A percentile compares a stretch with the other conserved stretches of the same genome.
Evolutionary conservation across 257 asterid genomes (phyloP).

Genomic region (Anisodus acutangulus): DNA sequence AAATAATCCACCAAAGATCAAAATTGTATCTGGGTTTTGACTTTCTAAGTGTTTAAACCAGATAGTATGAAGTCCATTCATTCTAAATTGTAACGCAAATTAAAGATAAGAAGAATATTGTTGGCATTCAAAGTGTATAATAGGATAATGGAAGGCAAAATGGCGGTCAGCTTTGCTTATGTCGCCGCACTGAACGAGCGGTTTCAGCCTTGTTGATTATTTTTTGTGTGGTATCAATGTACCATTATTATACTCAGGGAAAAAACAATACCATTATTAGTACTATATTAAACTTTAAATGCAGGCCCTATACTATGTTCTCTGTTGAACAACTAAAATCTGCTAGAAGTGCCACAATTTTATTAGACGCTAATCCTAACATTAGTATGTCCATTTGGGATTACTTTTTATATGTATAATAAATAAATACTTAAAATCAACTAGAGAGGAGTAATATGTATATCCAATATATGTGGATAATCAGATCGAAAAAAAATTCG

Average conservation of each 20-base stretch:
- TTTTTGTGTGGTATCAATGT: slow-evolving; percentile 12
- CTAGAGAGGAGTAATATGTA: no score
- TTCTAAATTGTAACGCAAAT: slow-evolving; percentile 34
- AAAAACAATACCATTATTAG: background rate
- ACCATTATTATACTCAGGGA: background rate
- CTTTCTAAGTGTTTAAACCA: slow-evolving; percentile 26
- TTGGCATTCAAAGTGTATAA: slow-evolving; percentile 31
- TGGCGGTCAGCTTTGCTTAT: slow-evolving; percentile 48
- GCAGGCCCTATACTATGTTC: no score
- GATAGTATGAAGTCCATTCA: slow-evolving; percentile 43
- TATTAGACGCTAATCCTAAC: background rate
- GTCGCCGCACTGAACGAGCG: slow-evolving; percentile 40
- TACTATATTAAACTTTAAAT: no score
- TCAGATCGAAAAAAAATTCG: background rate
- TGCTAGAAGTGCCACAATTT: no score
- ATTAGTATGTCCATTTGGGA: background rate
- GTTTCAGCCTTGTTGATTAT: slow-evolving; percentile 20
- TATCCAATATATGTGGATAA: background rate
- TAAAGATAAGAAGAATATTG: slow-evolving; percentile 30
- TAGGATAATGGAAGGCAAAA: slow-evolving; percentile 27
- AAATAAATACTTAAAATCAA: no score
- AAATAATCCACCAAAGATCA: slow-evolving; percentile 67
- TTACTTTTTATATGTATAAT: background rate
- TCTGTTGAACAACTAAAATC: no score
- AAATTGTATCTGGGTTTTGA: slow-evolving; percentile 32